Evolutionary conservation across 768 basidiomycete genomes (phyloP).

Genomic region (Candolleomyces eurysporus): DNA sequence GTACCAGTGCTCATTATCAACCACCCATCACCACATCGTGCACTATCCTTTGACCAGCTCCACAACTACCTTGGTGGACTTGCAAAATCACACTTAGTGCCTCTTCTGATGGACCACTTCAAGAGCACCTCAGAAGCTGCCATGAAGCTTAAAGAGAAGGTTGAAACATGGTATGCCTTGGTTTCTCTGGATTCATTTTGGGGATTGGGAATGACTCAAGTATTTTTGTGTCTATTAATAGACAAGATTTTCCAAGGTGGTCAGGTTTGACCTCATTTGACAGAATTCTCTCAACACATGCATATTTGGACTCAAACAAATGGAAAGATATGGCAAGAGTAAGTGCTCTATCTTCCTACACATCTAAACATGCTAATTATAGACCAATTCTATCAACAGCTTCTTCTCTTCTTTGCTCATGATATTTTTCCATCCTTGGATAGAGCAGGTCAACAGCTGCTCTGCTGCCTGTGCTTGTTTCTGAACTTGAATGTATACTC

Average conservation of each 20-base stretch:
- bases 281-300: conserved; percentile 17
- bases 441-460: conserved; percentile 18
- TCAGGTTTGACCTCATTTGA: conserved; percentile 28
- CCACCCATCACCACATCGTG: conserved; percentile 26
- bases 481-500: conserved; percentile 25
- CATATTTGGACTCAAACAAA: conserved; percentile 29
- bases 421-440: background rate
- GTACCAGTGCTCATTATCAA: conserved; percentile 32
- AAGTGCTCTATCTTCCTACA: background rate
- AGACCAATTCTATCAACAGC: background rate
- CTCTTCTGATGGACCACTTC: conserved; percentile 11
- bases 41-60: conserved; percentile 37
- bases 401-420: background rate
- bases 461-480: conserved; percentile 24
- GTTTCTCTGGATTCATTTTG: background rate
- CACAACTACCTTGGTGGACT: conserved; percentile 34
- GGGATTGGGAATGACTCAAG: background rate
- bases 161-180: background rate
- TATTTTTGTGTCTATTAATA: background rate
- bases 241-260: conserved; percentile 28
- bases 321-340: conserved; percentile 33
- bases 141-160: background rate
- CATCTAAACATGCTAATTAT: background rate
- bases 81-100: conserved; percentile 31
- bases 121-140: background rate